Evolutionary conservation across 345 rosid genomes (phyloP).

Genomic region (Kandelia obovata): DNA sequence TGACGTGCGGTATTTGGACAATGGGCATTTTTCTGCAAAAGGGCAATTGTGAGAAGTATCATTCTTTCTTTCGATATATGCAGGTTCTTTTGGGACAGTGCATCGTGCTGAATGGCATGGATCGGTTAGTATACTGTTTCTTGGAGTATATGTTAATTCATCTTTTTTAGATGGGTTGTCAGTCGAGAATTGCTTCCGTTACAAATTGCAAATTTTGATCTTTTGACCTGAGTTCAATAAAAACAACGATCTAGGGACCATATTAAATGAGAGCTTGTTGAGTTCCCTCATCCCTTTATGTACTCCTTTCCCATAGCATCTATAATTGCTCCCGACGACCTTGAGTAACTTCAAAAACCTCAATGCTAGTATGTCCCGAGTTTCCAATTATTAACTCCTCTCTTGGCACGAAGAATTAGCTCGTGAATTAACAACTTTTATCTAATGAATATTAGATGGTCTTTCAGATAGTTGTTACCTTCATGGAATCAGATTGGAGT

Average conservation of each 20-base stretch:
- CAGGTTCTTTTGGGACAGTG: slow-evolving; percentile 97
- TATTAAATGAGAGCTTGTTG: too few relatives aligned
- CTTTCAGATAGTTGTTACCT: too few relatives aligned
- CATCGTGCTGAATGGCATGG: slow-evolving; percentile 99
- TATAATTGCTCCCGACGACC: background rate
- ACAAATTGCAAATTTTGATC: background rate
- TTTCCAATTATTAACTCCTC: too few relatives aligned
- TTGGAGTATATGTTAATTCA: background rate
- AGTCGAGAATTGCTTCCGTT: background rate
- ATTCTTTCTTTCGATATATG: slow-evolving; percentile 5
- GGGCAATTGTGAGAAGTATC: background rate
- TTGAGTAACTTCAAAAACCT: background rate
- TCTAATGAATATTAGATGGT: too few relatives aligned
- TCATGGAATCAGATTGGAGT: too few relatives aligned
- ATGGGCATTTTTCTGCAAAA: background rate
- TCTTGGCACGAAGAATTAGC: too few relatives aligned
- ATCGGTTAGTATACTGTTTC: slow-evolving; percentile 53
- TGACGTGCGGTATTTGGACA: background rate
- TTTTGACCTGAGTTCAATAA: background rate
- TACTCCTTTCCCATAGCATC: too few relatives aligned
- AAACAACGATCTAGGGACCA: too few relatives aligned
- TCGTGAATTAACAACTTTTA: too few relatives aligned
- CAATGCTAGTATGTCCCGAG: too few relatives aligned
- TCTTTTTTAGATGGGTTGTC: too few relatives aligned
- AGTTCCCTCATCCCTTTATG: too few relatives aligned